Percentiles rank a stretch among this genome's conserved stretches.
Evolutionary conservation across 1,284 basidiomycete genomes (phyloP).

Genomic region (Pseudozyma pruni): DNA sequence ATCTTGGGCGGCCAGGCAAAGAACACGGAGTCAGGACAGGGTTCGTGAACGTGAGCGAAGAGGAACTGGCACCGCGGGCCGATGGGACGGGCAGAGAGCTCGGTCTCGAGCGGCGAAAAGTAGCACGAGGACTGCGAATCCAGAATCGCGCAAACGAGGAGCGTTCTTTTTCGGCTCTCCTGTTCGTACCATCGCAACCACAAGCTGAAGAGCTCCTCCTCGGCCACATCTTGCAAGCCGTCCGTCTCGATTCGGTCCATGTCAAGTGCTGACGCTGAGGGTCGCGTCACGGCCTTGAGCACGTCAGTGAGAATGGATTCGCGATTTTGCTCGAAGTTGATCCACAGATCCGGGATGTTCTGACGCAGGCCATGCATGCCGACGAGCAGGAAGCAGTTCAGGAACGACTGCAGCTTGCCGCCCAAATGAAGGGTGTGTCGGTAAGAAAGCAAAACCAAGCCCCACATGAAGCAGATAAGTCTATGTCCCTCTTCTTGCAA

Average conservation of each 20-base stretch:
- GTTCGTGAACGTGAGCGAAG: conserved; percentile 35
- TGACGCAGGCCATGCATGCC: conserved; percentile 27
- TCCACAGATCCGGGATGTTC: conserved; percentile 27
- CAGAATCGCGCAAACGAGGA: conserved; percentile 28
- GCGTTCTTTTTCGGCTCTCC: conserved; percentile 35
- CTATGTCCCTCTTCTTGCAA: conserved; percentile 25
- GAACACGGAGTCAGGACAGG: conserved; percentile 35
- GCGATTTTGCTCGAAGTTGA: conserved; percentile 20
- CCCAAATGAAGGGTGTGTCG: conserved; percentile 32
- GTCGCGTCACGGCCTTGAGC: conserved; percentile 15
- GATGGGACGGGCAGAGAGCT: conserved; percentile 11
- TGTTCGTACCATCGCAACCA: conserved; percentile 38
- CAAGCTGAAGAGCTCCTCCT: conserved; percentile 17
- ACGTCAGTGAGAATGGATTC: conserved; percentile 32
- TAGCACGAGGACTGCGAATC: conserved; percentile 38
- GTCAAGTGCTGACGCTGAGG: conserved; percentile 2
- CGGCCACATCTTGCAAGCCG: conserved; percentile 1
- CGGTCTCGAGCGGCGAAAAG: conserved; percentile 30
- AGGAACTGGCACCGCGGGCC: conserved; percentile 42
- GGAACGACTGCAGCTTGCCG: conserved; percentile 17
- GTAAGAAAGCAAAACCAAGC: conserved; percentile 34
- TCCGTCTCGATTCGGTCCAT: conserved; percentile 26
- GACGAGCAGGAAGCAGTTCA: conserved; percentile 34
- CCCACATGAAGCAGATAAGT: conserved; percentile 29
- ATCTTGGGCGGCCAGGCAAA: conserved; percentile 31